Conservation (phyloP, 2,329 filamentous ascomycete genomes). For the Penicillium sp. region DNA sequence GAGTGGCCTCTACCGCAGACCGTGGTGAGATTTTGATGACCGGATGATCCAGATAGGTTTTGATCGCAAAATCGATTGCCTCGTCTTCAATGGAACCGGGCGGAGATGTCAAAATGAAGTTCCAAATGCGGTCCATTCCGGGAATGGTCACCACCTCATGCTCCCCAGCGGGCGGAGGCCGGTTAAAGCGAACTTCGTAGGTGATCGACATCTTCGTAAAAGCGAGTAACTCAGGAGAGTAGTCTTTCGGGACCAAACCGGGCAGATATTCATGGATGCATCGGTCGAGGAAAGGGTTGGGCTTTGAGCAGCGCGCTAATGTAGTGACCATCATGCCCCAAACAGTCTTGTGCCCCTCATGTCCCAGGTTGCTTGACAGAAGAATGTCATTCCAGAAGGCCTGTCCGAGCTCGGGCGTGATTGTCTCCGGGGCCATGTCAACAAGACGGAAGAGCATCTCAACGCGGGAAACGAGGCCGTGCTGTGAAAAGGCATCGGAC, state of each 20-base stretch:
- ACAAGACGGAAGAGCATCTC: conserved; percentile 59
- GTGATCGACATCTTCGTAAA: conserved; percentile 43
- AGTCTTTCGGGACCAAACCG: conserved; percentile 35
- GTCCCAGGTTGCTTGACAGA: conserved; percentile 56
- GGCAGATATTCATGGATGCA: conserved; percentile 44
- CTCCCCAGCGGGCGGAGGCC: conserved; percentile 45
- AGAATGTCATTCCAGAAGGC: conserved; percentile 70
- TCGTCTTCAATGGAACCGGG: conserved; percentile 60
- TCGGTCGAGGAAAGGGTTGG: conserved; percentile 42
- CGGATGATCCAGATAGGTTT: conserved; percentile 61
- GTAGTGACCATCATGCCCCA: conserved; percentile 62
- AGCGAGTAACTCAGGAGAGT: conserved; percentile 37
- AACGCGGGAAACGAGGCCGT: conserved; percentile 51
- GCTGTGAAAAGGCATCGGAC: conserved; percentile 36
- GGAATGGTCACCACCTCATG: conserved; percentile 44
- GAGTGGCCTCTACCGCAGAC: conserved; percentile 53
- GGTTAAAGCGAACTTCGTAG: conserved; percentile 54
- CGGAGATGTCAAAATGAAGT: conserved; percentile 67
- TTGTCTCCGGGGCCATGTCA: conserved; percentile 55
- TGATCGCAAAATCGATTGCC: conserved; percentile 67
- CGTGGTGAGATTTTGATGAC: conserved; percentile 42
- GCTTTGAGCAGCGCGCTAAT: conserved; percentile 26
- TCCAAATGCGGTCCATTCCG: conserved; percentile 71
- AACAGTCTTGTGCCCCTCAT: conserved; percentile 59
- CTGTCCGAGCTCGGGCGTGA: conserved; percentile 59